These are phyloP conservation scores for Neofusicoccum parvum DNA, from an alignment of 2,329 filamentous ascomycete species.

Conservation along the genomic window DNA sequence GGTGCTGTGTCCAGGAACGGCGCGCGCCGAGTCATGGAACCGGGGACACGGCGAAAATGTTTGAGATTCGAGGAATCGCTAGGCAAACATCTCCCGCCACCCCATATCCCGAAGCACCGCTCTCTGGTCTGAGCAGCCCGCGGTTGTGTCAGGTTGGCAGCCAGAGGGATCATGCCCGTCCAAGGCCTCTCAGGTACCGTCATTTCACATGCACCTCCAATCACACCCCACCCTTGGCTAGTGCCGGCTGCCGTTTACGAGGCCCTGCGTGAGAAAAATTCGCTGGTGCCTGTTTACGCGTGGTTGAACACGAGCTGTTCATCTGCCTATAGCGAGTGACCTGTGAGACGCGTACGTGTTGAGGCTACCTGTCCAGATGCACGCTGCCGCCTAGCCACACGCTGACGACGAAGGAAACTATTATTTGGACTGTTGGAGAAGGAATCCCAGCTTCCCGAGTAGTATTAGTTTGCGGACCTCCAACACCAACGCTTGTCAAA, in stretches of 20 bases:
- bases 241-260: not conserved
- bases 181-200: slow-evolving; percentile 5
- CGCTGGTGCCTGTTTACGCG: slow-evolving; percentile 1
- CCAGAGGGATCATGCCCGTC: slow-evolving; percentile 8
- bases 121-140: not conserved
- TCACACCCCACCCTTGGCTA: not conserved
- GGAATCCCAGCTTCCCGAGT: not conserved
- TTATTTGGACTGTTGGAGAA: not conserved
- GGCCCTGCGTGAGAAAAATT: not conserved
- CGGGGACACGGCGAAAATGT: not conserved
- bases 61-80: slow-evolving; percentile 15
- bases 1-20: slow-evolving; percentile 9
- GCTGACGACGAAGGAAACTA: not conserved
- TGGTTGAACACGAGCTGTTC: slow-evolving; percentile 1
- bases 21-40: slow-evolving; percentile 7
- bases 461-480: not conserved
- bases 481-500: not conserved
- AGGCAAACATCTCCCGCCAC: slow-evolving; percentile 12
- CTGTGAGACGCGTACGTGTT: not conserved
- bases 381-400: not conserved
- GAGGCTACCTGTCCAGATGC: not conserved
- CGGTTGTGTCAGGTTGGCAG: slow-evolving; percentile 5
- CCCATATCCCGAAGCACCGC: slow-evolving; percentile 2
- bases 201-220: slow-evolving; percentile 7
- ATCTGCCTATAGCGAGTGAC: slow-evolving; percentile 1